Base-by-base conservation (phyloP, 1,284 basidiomycete genomes). In the Ganoderma lingzhi region DNA sequence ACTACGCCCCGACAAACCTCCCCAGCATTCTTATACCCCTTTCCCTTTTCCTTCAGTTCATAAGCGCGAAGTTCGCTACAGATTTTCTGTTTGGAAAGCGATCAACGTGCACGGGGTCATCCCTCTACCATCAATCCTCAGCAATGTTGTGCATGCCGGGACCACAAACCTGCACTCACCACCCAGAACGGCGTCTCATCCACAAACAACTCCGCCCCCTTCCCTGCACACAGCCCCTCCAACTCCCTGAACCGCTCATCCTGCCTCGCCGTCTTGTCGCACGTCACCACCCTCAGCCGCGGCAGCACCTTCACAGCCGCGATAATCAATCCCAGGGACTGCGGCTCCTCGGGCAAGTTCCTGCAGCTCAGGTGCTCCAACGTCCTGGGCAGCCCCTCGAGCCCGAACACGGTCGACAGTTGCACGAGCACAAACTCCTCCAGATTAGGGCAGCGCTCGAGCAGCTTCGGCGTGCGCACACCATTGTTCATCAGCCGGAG, bases 281-380 rank as follows among this genome's bases (percentile, higher is more conserved):
- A 85, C 6, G 79, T 83, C 10, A 87, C 68, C 44, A 82, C 66
- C 44, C 77, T 78, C 67, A 87, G 69, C 1, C 73, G 79, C 6
- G 82, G 83, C 6, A 84, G 76, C 3, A 72, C 67, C 1, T 76
- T 71, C 48, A 86, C 73, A 1, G 79, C 81, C 0, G 75, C 63
- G 8, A 84, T 77, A n/a, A 85, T 73, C 0, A 76, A 75, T 9
- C 58, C 42, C 32, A 85, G 70, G 28, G 75, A 76, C 41, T 76
- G 64, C 45, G 76, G 77, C 45, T 73, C 71, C 15, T 68, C 70
- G 0, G 72, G 74, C 56, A 78, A 77, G 66, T 82, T 81, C 64
- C 81, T 75, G 73, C 84, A 82, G 53, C 78, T 77, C 8, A 85
- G 70, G 69, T 85, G 84, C 68, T 85, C 79, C 30, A 87, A 72